These are phyloP conservation scores for Medicago ruthenica DNA, from an alignment of 306 rosid species.

Conservation along the genomic window DNA sequence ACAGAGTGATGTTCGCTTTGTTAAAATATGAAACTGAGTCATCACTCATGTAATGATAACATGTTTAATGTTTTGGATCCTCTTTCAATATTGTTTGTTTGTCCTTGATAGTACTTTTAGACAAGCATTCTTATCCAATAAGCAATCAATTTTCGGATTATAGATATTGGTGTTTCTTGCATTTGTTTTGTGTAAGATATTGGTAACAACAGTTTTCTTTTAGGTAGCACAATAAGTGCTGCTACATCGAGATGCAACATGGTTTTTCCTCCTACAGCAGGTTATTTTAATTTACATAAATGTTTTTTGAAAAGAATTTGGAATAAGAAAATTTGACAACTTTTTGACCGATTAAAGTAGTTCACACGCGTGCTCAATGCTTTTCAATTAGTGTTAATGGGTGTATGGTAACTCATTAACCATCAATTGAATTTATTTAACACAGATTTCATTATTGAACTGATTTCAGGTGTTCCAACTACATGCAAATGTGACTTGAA, in stretches of 20 bases:
- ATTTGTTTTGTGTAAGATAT: slow-evolving; percentile 7
- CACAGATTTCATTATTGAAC: too few relatives aligned
- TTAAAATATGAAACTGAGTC: slow-evolving; percentile 64
- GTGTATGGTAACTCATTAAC: too few relatives aligned
- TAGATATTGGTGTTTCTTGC: neutral
- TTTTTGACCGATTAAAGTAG: too few relatives aligned
- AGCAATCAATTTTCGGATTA: slow-evolving; percentile 2
- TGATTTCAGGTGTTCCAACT: too few relatives aligned
- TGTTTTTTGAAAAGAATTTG: too few relatives aligned
- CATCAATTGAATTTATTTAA: too few relatives aligned
- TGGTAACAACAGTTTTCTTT: neutral
- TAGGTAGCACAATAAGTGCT: neutral
- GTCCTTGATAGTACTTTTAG: slow-evolving; percentile 11
- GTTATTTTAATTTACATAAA: too few relatives aligned
- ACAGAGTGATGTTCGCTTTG: slow-evolving; percentile 90
- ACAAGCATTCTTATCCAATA: slow-evolving; percentile 8
- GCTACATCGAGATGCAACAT: neutral
- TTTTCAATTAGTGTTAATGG: slow-evolving; percentile 64
- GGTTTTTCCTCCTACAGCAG: neutral
- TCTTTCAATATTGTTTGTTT: neutral
- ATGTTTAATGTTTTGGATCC: slow-evolving; percentile 14
- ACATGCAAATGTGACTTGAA: too few relatives aligned
- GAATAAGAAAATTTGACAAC: too few relatives aligned
- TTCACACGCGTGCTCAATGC: too few relatives aligned
- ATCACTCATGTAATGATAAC: neutral